Base-by-base conservation (phyloP, 352 stramenopile species). In the Phytophthora foliorum region DNA sequence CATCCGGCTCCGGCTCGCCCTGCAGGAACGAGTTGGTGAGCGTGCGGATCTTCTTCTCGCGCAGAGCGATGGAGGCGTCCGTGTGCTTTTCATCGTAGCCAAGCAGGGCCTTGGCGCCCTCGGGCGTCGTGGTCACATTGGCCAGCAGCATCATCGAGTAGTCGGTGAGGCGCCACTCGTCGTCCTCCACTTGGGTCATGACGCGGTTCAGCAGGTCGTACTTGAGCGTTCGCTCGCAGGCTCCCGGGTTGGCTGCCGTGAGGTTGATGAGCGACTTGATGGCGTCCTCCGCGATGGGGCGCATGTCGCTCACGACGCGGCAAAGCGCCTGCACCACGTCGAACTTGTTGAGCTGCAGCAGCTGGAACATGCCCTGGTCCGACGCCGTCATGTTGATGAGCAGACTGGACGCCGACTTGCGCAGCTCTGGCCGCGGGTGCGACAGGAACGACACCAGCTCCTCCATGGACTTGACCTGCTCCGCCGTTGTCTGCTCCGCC, bases 221-320 rank as follows among this genome's bases (percentile, higher is more conserved):
- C 66, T 92, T 88, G 49, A 96, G 78, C 51, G 86, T 80, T 19
- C 85, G 86, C 64, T 94, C 86, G 57, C 85, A 87, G 3, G 84
- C 81, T 19, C 72, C 67, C 0, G 82, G 75, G 67, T 94, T 92
- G 44, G 82, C 79, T 1, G 88, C 88, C 38, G 86, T 96, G 34
- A 96, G 74, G 64, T 96, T 96, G 71, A 96, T 94, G 27, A 94
- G 79, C 70, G 86, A 82, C 65, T 94, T 93, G 75, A 96, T 93
- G 25, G 86, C 88, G 73, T 96, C 88, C 62, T 93, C 82, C 1
- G 88, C 88, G 57, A 96, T 92, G 19, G 88, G 82, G 0, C 86
- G 88, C 78, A 96, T 82, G 74, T 96, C 88, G 54, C 85, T 91
- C 58, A 96, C 84, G 31, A 94, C 70, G 29, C 88, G 85, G 51